Evolutionary conservation across 106 monocot species (phyloP), one percentile per base, ranked within the genome.

Genomic region (Cymbidium sinense): DNA sequence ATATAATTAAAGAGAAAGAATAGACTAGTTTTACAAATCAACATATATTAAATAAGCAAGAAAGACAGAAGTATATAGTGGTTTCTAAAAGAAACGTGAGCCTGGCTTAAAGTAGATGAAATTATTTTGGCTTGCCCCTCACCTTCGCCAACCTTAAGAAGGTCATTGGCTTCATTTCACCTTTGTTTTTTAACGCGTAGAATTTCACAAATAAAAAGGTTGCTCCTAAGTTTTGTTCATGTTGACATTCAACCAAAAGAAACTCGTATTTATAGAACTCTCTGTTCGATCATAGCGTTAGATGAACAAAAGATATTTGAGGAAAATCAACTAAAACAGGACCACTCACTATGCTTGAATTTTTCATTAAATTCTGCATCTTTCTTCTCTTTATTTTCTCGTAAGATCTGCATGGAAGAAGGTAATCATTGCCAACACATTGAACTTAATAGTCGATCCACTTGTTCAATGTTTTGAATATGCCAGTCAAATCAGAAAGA

Each of bases 281-380:
- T 62, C 62, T 62, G 4, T 25, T 62, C 4, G 19, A 62, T 27
- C 19, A 62, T 25, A 25, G 62, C 65, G 31, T 15, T 31, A 30
- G 31, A 67, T 67, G 33, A 0, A 67, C 33, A 44, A 47, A 47
- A 47, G 37, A 51, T 70, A 25, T 23, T 21, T 5, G 76, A 35
- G 29, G 25, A 58, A 43, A 71, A 70, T 21, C 19, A 34, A 5
- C 5, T 64, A 43, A 28, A 29, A 25, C 36, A 36, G 52, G 34
- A 17, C 83, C 33, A 67, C 96, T 85, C 75, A 93, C 96, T 89
- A 65, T 98, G 96, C 88, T 98, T 98, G 82, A 98, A 98, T 83
- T 94, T 89, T 83, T 98, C 94, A 72, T 87, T 94, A 81, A 98
- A 98, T 78, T 98, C 96, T 20, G 93, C 89, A 88, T 98, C 96